phyloP scores from a whole-genome alignment of 2,329 filamentous ascomycete genomes.

The Metarhizium sp. region DNA sequence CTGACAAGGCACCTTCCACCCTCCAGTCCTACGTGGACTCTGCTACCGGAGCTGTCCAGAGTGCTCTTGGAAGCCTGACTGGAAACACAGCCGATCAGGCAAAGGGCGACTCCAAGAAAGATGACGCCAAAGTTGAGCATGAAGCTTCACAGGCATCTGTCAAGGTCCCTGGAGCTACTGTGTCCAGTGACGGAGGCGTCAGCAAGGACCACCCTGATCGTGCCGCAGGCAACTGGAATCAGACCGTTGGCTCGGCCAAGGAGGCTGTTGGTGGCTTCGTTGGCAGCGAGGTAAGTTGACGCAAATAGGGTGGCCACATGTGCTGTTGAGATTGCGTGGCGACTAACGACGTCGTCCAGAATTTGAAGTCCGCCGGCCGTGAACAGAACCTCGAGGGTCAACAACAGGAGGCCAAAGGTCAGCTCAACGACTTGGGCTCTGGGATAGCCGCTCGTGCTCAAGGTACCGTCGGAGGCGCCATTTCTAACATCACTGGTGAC shows the following conservation, averaged over 20 bases:
- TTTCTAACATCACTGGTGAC: conserved; percentile 67
- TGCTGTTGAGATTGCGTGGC: neutral
- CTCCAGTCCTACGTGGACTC: conserved; percentile 69
- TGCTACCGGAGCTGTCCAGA: conserved; percentile 64
- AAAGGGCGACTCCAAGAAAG: conserved; percentile 55
- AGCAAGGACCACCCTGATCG: conserved; percentile 66
- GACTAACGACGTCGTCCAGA: conserved; percentile 25
- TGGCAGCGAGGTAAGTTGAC: conserved; percentile 54
- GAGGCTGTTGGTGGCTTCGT: conserved; percentile 67
- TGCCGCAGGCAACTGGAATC: conserved; percentile 67
- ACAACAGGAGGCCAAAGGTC: conserved; percentile 72
- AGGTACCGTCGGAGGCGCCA: conserved; percentile 61
- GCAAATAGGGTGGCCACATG: neutral
- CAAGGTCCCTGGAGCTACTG: conserved; percentile 64
- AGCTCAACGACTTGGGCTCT: conserved; percentile 60
- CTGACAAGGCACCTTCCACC: conserved; percentile 50
- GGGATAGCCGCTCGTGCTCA: conserved; percentile 59
- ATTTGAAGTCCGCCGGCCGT: conserved; percentile 63
- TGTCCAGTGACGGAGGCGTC: conserved; percentile 60
- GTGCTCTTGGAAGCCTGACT: conserved; percentile 60
- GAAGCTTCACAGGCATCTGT: conserved; percentile 65
- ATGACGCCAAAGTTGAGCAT: conserved; percentile 56
- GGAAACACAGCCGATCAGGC: conserved; percentile 60
- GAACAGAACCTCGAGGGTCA: conserved; percentile 75
- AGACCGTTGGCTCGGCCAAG: conserved; percentile 81